Conservation (phyloP, 768 basidiomycete genomes). For the Chiua virens region DNA sequence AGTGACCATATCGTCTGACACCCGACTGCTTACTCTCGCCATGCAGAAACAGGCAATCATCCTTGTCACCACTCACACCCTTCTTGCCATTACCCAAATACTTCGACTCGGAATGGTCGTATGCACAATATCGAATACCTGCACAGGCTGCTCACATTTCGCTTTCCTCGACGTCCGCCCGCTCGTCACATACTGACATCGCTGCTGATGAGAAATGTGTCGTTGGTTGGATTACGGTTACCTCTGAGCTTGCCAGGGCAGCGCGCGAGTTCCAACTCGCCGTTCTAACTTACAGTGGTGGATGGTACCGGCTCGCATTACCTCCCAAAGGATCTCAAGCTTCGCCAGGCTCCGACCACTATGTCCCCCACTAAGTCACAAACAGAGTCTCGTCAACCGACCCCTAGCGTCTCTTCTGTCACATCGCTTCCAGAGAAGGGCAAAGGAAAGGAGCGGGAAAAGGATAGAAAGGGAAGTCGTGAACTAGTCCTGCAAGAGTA, state of each 20-base stretch:
- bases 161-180: slow-evolving; percentile 61
- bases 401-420: slow-evolving; percentile 56
- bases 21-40: slow-evolving; percentile 3
- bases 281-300: slow-evolving; percentile 85
- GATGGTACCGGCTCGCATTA: slow-evolving; percentile 85
- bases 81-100: slow-evolving; percentile 86
- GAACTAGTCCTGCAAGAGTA: slow-evolving; percentile 76
- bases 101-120: slow-evolving; percentile 96
- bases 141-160: slow-evolving; percentile 82
- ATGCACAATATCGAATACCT: slow-evolving; percentile 89
- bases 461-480: slow-evolving; percentile 54
- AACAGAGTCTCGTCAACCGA: slow-evolving; percentile 42
- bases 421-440: slow-evolving; percentile 48
- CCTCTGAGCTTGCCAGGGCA: slow-evolving; percentile 36
- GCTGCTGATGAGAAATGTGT: slow-evolving; percentile 83
- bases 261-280: slow-evolving; percentile 69
- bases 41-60: slow-evolving; percentile 78
- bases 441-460: slow-evolving; percentile 58
- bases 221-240: slow-evolving; percentile 77
- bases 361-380: slow-evolving; percentile 47
- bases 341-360: slow-evolving; percentile 19
- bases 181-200: slow-evolving; percentile 56
- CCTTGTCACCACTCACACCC: slow-evolving; percentile 75
- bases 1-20: slow-evolving; percentile 32
- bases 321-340: slow-evolving; percentile 36